Evolutionary conservation across 371 early-diverging fungal species (phyloP), one percentile per base, ranked within the genome.

Genomic region (Catenaria anguillulae): DNA sequence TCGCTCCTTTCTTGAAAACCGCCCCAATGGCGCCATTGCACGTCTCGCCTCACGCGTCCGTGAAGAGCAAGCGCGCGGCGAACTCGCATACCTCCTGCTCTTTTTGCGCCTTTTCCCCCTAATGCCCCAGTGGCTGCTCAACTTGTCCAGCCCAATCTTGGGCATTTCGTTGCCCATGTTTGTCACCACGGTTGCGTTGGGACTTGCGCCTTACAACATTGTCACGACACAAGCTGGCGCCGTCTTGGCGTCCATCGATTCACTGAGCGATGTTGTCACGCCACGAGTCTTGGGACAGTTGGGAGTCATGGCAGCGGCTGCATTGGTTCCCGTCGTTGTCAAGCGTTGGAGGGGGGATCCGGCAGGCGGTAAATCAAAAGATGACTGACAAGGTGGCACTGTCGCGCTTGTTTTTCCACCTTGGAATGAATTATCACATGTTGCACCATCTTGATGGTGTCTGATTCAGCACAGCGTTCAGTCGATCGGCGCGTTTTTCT

Each of bases 61-160:
- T 63, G 21, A 42, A 23, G 24, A 64, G 66, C 56, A 48, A 33
- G 24, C 62, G 62, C 24, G 62, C 3, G 37, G 33, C 6, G 17
- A 68, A 33, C 56, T 72, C 8, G 55, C 70, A 29, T 56, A 58
- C 33, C 70, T 63, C 62, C 45, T 72, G 33, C 37, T 69, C 8
- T 66, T 67, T 26, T 24, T 70, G 37, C 55, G 73, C 8, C 36
- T 65, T 10, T 67, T 72, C 48, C 73, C 73, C 13, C 61, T 72
- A 33, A 60, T 62, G 40, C 73, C 73, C 23, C 65, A 64, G 52
- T 68, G 71, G 67, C 58, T 70, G 26, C 43, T 68, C 26, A 68
- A 70, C 55, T 45, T 72, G 17, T 64, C 70, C 2, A 31, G 48
- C 6, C 73, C 73, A n/a, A 62, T 67, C 26, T 62, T 70, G 24